Conservation (phyloP, 768 basidiomycete species). For the Phylloporus sp. region DNA sequence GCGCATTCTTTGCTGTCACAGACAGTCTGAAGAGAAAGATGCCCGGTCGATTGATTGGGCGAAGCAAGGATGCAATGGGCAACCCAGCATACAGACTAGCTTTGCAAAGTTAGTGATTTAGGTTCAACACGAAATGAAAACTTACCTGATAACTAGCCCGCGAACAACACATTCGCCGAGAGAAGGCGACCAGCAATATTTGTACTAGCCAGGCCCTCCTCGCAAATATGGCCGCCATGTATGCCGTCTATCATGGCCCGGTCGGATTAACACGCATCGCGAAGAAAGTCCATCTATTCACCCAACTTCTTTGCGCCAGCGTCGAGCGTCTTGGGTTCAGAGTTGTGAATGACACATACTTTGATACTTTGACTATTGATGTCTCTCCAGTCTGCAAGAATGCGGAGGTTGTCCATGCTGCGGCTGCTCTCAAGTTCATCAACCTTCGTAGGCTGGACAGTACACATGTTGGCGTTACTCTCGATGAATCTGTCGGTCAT, state of each 20-base stretch:
- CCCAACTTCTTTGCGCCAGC: slow-evolving; percentile 66
- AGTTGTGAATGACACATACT: slow-evolving; percentile 69
- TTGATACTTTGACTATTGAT: slow-evolving; percentile 86
- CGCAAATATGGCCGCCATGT: slow-evolving; percentile 99
- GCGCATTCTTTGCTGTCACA: slow-evolving; percentile 93
- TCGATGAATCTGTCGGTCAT: slow-evolving; percentile 86
- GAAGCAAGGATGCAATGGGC: slow-evolving; percentile 81
- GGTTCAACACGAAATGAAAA: not conserved
- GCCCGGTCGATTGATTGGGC: slow-evolving; percentile 95
- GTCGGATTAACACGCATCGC: slow-evolving; percentile 82
- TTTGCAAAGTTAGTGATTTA: slow-evolving; percentile 72
- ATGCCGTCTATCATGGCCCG: slow-evolving; percentile 95
- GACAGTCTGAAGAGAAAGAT: slow-evolving; percentile 94
- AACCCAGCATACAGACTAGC: slow-evolving; percentile 89
- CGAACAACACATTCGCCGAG: slow-evolving; percentile 95
- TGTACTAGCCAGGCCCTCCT: slow-evolving; percentile 97
- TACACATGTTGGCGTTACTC: slow-evolving; percentile 75
- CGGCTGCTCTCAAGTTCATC: slow-evolving; percentile 61
- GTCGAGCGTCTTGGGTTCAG: slow-evolving; percentile 74
- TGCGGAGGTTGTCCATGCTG: slow-evolving; percentile 63
- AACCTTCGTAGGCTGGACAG: slow-evolving; percentile 81
- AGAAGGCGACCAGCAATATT: slow-evolving; percentile 98
- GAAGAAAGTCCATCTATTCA: slow-evolving; percentile 83
- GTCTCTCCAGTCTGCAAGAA: slow-evolving; percentile 56
- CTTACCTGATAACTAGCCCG: slow-evolving; percentile 53